These are phyloP conservation scores for Knoxdaviesia proteae DNA, from an alignment of 2,329 filamentous ascomycete genomes.

Conservation along the genomic window DNA sequence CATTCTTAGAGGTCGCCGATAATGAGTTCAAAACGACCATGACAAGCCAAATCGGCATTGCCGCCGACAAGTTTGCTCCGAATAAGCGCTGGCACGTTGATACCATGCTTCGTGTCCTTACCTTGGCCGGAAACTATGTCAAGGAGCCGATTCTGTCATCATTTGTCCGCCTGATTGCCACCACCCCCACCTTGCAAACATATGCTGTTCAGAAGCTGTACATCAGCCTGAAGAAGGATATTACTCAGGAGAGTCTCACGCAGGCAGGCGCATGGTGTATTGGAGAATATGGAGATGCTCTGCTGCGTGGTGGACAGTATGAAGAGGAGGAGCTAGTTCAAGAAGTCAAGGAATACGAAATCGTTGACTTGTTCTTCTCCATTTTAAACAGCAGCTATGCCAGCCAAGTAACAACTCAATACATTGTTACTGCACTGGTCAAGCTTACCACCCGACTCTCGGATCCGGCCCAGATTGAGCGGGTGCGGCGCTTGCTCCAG, in stretches of 20 bases:
- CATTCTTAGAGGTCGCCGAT: slow-evolving; percentile 90
- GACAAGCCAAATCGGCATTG: slow-evolving; percentile 95
- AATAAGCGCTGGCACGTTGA: slow-evolving; percentile 98
- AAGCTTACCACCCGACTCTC: slow-evolving; percentile 80
- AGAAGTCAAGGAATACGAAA: slow-evolving; percentile 65
- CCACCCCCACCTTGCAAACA: slow-evolving; percentile 81
- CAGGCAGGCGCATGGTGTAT: slow-evolving; percentile 93
- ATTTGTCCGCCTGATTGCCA: slow-evolving; percentile 87
- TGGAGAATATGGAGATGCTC: slow-evolving; percentile 81
- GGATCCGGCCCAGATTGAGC: slow-evolving; percentile 69
- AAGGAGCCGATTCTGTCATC: slow-evolving; percentile 96
- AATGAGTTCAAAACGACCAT: slow-evolving; percentile 98
- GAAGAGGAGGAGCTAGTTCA: slow-evolving; percentile 80
- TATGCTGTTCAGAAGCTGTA: slow-evolving; percentile 96
- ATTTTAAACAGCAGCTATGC: slow-evolving; percentile 92
- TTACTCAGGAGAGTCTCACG: slow-evolving; percentile 89
- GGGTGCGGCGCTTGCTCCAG: slow-evolving; percentile 59
- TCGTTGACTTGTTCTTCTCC: slow-evolving; percentile 78
- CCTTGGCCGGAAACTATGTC: slow-evolving; percentile 85
- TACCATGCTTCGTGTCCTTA: slow-evolving; percentile 86
- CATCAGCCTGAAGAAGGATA: slow-evolving; percentile 76
- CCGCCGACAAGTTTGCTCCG: slow-evolving; percentile 84
- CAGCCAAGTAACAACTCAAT: slow-evolving; percentile 78
- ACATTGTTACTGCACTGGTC: slow-evolving; percentile 86
- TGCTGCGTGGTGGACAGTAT: slow-evolving; percentile 77